phyloP scores from a whole-genome alignment of 495 filamentous ascomycete species.

The Penicillium lividum region DNA sequence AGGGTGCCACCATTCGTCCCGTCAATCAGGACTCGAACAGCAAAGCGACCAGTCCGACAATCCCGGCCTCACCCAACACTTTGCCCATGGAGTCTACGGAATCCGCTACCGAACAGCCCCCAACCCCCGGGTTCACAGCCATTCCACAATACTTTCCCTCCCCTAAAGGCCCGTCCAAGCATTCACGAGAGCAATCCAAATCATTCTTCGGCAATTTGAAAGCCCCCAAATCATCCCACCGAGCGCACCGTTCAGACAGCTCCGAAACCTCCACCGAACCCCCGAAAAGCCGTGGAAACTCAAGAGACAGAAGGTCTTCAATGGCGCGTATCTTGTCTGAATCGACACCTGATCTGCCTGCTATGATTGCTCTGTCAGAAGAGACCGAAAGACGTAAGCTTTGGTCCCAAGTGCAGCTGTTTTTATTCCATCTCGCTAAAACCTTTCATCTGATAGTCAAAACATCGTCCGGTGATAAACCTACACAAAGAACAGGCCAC shows the following conservation, averaged over 20 bases:
- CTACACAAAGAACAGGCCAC: slow-evolving; percentile 21
- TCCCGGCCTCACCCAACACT: slow-evolving; percentile 33
- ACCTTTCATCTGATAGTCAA: slow-evolving; percentile 18
- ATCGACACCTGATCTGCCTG: slow-evolving; percentile 45
- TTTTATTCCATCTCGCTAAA: slow-evolving; percentile 13
- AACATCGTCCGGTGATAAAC: slow-evolving; percentile 22
- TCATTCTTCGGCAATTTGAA: slow-evolving; percentile 60
- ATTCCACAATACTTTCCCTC: slow-evolving; percentile 57
- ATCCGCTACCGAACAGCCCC: slow-evolving; percentile 32
- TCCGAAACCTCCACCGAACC: slow-evolving; percentile 41
- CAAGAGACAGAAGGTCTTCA: slow-evolving; percentile 40
- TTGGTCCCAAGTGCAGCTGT: not conserved
- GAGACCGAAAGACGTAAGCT: slow-evolving; percentile 38
- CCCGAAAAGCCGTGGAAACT: slow-evolving; percentile 46
- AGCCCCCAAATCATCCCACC: slow-evolving; percentile 55
- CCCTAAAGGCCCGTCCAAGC: slow-evolving; percentile 48
- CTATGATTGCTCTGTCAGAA: slow-evolving; percentile 29
- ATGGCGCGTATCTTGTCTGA: slow-evolving; percentile 39
- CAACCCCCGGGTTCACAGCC: slow-evolving; percentile 53
- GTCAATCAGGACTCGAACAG: slow-evolving; percentile 44
- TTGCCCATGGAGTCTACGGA: slow-evolving; percentile 20
- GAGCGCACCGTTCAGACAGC: slow-evolving; percentile 41
- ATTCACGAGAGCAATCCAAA: slow-evolving; percentile 53
- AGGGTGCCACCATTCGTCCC: slow-evolving; percentile 46
- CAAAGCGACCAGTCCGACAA: slow-evolving; percentile 36